Conservation (phyloP, 129 eudicot genomes). For the Arctium lappa region DNA sequence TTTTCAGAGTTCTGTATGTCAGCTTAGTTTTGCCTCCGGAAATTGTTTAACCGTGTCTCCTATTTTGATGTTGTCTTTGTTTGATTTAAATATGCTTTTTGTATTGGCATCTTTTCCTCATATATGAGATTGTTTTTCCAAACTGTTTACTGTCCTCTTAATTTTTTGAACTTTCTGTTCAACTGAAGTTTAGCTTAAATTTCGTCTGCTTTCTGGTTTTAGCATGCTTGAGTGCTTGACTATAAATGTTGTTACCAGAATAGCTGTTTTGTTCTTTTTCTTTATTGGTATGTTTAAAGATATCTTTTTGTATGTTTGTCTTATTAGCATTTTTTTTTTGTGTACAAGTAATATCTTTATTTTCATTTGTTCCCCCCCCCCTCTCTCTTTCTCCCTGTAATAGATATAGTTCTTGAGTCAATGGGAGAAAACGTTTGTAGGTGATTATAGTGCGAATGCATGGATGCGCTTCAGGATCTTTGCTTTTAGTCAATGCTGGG, state of each 20-base stretch:
- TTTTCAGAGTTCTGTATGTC: background rate
- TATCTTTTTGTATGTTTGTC: background rate
- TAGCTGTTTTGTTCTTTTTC: background rate
- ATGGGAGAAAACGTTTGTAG: conserved; percentile 53
- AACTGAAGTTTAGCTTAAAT: background rate
- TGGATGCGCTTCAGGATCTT: conserved; percentile 55
- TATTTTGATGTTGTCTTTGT: background rate
- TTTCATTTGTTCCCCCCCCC: background rate
- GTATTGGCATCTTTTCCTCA: background rate
- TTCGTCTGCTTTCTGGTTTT: background rate
- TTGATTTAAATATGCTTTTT: background rate
- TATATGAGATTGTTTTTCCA: background rate
- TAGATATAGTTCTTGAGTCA: conserved; percentile 20
- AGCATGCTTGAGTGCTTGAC: background rate
- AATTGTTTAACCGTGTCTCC: background rate
- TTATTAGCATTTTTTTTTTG: background rate
- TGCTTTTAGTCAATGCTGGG: conserved; percentile 80
- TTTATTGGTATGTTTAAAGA: conserved; percentile 1
- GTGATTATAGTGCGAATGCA: conserved; percentile 60
- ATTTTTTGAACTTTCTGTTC: background rate
- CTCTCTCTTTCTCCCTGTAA: background rate
- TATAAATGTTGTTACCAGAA: background rate
- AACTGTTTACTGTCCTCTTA: background rate
- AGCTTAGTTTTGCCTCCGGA: background rate
- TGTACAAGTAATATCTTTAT: background rate